Evolutionary conservation across 208 protist genomes (phyloP).

Genomic region (Acanthamoeba healyi): DNA sequence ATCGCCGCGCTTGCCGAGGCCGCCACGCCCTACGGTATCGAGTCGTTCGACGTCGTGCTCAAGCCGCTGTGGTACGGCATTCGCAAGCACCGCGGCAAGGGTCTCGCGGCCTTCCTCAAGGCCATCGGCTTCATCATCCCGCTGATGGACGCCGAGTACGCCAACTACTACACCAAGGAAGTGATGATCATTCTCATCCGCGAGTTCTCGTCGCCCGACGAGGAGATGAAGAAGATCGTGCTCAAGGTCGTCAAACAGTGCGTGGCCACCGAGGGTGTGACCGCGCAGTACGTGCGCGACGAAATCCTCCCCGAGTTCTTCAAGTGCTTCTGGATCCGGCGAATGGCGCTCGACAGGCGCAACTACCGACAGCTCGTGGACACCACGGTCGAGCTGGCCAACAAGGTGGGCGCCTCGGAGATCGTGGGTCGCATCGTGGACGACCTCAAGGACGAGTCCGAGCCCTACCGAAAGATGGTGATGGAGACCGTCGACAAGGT

Average conservation of each 20-base stretch:
- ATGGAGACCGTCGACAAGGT: slow-evolving; percentile 95
- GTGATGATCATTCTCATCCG: slow-evolving; percentile 97
- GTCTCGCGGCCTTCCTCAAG: slow-evolving; percentile 97
- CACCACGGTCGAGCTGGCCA: slow-evolving; percentile 97
- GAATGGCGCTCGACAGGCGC: slow-evolving; percentile 97
- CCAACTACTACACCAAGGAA: slow-evolving; percentile 96
- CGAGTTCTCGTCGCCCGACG: slow-evolving; percentile 95
- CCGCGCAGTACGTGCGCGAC: slow-evolving; percentile 88
- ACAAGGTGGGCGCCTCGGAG: slow-evolving; percentile 95
- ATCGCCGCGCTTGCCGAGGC: slow-evolving; percentile 98
- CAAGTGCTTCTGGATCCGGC: slow-evolving; percentile 91
- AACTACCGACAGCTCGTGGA: slow-evolving; percentile 95
- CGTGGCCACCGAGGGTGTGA: slow-evolving; percentile 97
- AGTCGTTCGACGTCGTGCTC: slow-evolving; percentile 97
- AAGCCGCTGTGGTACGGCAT: slow-evolving; percentile 97
- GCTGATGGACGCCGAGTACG: slow-evolving; percentile 98
- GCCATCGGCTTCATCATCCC: slow-evolving; percentile 99
- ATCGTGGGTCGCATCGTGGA: slow-evolving; percentile 96
- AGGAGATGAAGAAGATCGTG: slow-evolving; percentile 99
- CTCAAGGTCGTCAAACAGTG: slow-evolving; percentile 99
- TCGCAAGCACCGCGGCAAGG: slow-evolving; percentile 95
- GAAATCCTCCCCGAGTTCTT: slow-evolving; percentile 94
- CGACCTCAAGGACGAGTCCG: slow-evolving; percentile 98
- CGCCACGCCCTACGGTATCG: slow-evolving; percentile 98
- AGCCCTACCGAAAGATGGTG: slow-evolving; percentile 97